phyloP scores from a whole-genome alignment of 2,329 filamentous ascomycete species.

The Beauveria medogensis region DNA sequence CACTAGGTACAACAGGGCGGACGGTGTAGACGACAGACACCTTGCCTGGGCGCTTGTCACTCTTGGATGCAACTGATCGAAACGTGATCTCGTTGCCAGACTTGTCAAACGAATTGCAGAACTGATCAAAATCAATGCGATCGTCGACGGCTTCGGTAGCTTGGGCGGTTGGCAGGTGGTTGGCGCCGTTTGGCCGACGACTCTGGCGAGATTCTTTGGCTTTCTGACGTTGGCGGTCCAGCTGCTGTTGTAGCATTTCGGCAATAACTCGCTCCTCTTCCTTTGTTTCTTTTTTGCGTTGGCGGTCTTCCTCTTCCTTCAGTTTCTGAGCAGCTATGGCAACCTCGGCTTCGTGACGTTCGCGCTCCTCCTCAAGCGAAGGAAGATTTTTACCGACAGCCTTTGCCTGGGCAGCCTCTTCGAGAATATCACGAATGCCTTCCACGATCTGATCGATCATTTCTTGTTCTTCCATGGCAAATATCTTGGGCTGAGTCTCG shows the following conservation, averaged over 20 bases:
- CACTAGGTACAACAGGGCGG: constrained; percentile 53
- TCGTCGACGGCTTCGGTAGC: constrained; percentile 23
- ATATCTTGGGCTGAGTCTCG: constrained; percentile 47
- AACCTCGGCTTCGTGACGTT: constrained; percentile 67
- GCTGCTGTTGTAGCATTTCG: constrained; percentile 64
- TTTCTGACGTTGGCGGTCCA: constrained; percentile 57
- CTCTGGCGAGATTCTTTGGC: constrained; percentile 57
- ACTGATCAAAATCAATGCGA: constrained; percentile 56
- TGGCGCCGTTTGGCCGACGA: constrained; percentile 37
- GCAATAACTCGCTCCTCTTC: constrained; percentile 65
- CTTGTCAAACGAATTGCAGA: constrained; percentile 54
- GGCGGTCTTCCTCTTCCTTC: constrained; percentile 43
- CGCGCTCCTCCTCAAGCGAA: constrained; percentile 82
- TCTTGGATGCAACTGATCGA: constrained; percentile 61
- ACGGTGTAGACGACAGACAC: constrained; percentile 65
- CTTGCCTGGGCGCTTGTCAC: constrained; percentile 55
- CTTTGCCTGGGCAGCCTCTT: constrained; percentile 75
- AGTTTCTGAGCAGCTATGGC: constrained; percentile 52
- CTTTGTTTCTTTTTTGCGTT: constrained; percentile 46
- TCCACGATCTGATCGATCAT: constrained; percentile 61
- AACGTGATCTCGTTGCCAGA: constrained; percentile 59
- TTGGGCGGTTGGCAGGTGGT: constrained; percentile 19
- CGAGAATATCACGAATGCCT: constrained; percentile 66
- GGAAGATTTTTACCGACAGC: constrained; percentile 69
- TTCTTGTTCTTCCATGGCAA: constrained; percentile 44